A percentile compares a stretch with the other conserved stretches of the same genome.
phyloP scores from a whole-genome alignment of 257 asterid genomes.

The Echium plantagineum region DNA sequence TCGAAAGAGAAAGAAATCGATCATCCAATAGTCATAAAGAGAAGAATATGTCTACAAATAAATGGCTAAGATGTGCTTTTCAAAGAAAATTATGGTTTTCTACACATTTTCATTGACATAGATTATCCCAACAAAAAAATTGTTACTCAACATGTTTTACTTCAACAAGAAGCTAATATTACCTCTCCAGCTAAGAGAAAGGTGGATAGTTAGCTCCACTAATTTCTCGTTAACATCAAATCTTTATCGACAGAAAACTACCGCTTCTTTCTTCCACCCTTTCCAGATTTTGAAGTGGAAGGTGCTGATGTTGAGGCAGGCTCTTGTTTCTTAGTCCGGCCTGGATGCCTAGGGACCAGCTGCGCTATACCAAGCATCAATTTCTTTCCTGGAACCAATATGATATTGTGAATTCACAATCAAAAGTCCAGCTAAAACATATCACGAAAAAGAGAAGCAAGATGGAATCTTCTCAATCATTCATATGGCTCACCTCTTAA shows the following conservation, averaged over 20 bases:
- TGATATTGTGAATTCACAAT: not conserved
- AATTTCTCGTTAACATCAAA: not conserved
- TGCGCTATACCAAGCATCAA: constrained; percentile 79
- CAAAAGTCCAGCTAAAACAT: not conserved
- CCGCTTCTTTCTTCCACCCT: constrained; percentile 84
- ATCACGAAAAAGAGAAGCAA: not conserved
- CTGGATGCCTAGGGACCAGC: constrained; percentile 85
- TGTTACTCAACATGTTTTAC: not conserved
- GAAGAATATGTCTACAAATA: not conserved
- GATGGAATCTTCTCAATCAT: too few species aligned
- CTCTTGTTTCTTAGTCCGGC: constrained; percentile 81
- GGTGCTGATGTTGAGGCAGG: constrained; percentile 51
- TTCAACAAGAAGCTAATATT: not conserved
- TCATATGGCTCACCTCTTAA: too few species aligned
- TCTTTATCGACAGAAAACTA: constrained; percentile 12
- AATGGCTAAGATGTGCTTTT: not conserved
- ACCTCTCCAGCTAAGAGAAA: not conserved
- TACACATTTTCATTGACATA: not conserved
- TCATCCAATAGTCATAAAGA: not conserved
- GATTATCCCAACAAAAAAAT: not conserved
- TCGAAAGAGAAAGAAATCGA: not conserved
- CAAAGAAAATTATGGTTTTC: not conserved
- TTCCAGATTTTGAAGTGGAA: constrained; percentile 65
- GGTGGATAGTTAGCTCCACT: not conserved
- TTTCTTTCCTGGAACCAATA: constrained; percentile 54